Conservation (phyloP, 1,284 basidiomycete genomes). For the Moesziomyces globuligerus region DNA sequence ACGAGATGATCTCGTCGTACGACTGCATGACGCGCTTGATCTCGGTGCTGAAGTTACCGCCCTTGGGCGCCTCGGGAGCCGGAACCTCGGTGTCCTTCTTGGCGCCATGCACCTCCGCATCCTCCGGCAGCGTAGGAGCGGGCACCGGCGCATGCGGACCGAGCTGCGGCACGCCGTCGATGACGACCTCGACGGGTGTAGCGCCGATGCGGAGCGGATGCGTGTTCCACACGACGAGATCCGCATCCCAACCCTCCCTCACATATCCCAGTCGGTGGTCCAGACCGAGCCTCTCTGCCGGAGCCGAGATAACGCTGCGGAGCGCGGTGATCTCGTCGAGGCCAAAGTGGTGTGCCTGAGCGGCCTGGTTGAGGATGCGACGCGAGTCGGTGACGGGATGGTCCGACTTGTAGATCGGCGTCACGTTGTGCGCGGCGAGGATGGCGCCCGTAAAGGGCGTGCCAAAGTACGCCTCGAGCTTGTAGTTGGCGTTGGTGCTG, state of each 20-base stretch:
- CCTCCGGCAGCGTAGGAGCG: conserved; percentile 8
- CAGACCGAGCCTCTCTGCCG: conserved; percentile 80
- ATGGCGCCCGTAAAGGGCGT: conserved; percentile 86
- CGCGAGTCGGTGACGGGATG: conserved; percentile 80
- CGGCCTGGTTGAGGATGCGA: conserved; percentile 83
- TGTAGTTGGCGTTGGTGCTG: conserved; percentile 78
- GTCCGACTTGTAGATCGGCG: conserved; percentile 77
- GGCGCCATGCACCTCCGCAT: not conserved
- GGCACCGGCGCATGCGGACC: conserved; percentile 25
- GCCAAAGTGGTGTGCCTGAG: conserved; percentile 82
- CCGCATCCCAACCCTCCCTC: conserved; percentile 73
- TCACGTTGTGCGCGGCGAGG: conserved; percentile 75
- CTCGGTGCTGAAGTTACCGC: conserved; percentile 45
- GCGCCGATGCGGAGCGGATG: conserved; percentile 77
- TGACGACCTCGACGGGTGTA: conserved; percentile 72
- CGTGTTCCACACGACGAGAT: conserved; percentile 88
- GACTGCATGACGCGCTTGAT: conserved; percentile 38
- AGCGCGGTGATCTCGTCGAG: conserved; percentile 73
- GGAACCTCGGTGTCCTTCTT: conserved; percentile 1
- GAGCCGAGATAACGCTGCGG: conserved; percentile 79
- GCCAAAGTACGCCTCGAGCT: conserved; percentile 84
- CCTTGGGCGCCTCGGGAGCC: conserved; percentile 24
- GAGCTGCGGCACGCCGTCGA: conserved; percentile 72
- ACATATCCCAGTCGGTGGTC: conserved; percentile 84
- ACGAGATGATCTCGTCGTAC: conserved; percentile 40